Evolutionary conservation across 2,329 filamentous ascomycete species (phyloP).

Genomic region (Pestalotiopsis sp.): DNA sequence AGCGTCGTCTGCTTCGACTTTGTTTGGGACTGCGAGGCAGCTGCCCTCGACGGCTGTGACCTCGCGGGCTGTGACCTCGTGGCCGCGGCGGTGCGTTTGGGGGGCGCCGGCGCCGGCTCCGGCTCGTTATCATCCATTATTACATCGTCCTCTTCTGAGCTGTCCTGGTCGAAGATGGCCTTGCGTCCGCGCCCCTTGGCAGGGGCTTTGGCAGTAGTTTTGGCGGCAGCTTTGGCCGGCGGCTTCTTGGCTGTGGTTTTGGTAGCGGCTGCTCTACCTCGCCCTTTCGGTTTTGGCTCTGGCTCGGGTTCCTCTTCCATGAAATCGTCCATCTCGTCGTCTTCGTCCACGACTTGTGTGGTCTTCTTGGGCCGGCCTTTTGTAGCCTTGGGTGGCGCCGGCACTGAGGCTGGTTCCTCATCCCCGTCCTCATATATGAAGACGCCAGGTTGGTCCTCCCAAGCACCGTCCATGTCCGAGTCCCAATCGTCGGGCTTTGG

Average conservation of each 20-base stretch:
- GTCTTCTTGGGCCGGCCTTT: constrained; percentile 27
- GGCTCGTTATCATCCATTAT: constrained; percentile 56
- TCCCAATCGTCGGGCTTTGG: constrained; percentile 83
- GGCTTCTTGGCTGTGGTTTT: constrained; percentile 32
- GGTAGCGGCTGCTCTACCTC: constrained; percentile 29
- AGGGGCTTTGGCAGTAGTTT: constrained; percentile 43
- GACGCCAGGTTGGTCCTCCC: constrained; percentile 75
- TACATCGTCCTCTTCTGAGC: constrained; percentile 45
- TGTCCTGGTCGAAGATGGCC: constrained; percentile 35
- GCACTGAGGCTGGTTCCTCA: constrained; percentile 31
- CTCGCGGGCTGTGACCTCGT: constrained; percentile 32
- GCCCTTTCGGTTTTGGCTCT: constrained; percentile 26
- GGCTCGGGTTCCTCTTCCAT: constrained; percentile 17
- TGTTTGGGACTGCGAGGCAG: constrained; percentile 22
- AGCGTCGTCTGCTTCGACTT: constrained; percentile 47
- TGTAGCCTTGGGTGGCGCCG: constrained; percentile 34
- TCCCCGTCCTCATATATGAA: constrained; percentile 43
- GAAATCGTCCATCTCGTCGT: constrained; percentile 25
- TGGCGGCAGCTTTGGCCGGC: constrained; percentile 35
- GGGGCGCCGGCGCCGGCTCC: constrained; percentile 30
- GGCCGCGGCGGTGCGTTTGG: constrained; percentile 30
- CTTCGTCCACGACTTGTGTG: constrained; percentile 30
- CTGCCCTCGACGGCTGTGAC: constrained; percentile 33
- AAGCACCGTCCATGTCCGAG: constrained; percentile 82
- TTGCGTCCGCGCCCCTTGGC: constrained; percentile 41